phyloP scores from a whole-genome alignment of 1,284 basidiomycete species.

The Boletus sp. region DNA sequence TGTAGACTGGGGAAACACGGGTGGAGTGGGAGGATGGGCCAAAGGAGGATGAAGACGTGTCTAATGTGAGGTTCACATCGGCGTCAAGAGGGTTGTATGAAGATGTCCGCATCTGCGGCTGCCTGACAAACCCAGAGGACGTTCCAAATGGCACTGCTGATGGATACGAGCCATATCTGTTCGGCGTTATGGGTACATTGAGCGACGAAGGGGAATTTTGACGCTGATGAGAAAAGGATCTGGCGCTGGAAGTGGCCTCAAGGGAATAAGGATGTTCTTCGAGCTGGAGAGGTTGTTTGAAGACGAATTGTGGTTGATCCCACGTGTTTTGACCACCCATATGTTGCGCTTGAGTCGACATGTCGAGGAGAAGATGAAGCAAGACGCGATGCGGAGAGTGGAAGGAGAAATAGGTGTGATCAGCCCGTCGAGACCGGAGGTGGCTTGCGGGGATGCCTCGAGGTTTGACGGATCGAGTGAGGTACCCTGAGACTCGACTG shows the following conservation, averaged over 20 bases:
- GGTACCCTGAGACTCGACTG: too few relatives aligned
- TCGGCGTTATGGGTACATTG: neutral
- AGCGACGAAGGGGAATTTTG: slow-evolving; percentile 7
- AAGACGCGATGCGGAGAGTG: neutral
- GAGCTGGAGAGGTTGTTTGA: slow-evolving; percentile 37
- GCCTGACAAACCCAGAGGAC: slow-evolving; percentile 14
- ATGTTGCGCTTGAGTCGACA: slow-evolving; percentile 26
- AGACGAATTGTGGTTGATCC: slow-evolving; percentile 18
- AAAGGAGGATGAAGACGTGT: slow-evolving; percentile 22
- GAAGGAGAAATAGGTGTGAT: neutral
- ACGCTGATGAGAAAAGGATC: slow-evolving; percentile 15
- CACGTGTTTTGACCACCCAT: slow-evolving; percentile 17
- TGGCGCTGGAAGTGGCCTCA: slow-evolving; percentile 14
- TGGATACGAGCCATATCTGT: slow-evolving; percentile 17
- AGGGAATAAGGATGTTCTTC: slow-evolving; percentile 37
- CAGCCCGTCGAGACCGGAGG: neutral
- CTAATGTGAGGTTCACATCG: slow-evolving; percentile 9
- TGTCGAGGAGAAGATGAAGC: slow-evolving; percentile 1
- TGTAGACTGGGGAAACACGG: slow-evolving; percentile 22
- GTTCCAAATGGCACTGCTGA: slow-evolving; percentile 7
- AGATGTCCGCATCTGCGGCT: slow-evolving; percentile 10
- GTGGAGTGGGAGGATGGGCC: slow-evolving; percentile 8
- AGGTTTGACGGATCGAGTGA: neutral
- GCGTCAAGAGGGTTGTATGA: slow-evolving; percentile 8
- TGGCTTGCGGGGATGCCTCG: slow-evolving; percentile 1